A percentile compares a stretch with the other conserved stretches of the same genome.
Conservation (phyloP, 2,329 filamentous ascomycete genomes). For the Chaetomium olivaceum region DNA sequence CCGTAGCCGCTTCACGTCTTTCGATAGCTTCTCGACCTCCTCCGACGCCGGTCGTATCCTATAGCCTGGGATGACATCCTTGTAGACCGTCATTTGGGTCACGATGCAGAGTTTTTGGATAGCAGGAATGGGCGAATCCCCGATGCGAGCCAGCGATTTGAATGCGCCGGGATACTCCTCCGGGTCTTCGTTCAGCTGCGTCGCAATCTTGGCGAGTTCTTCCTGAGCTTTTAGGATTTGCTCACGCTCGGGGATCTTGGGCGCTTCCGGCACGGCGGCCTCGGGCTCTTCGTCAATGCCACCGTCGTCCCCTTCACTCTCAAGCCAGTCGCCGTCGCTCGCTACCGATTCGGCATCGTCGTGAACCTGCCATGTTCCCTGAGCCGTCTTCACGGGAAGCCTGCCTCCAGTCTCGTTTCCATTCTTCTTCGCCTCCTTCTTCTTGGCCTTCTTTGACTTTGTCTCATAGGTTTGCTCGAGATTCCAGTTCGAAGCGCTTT, state of each 20-base stretch:
- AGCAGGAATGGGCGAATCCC: constrained; percentile 66
- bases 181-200: constrained; percentile 82
- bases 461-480: constrained; percentile 90
- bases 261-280: constrained; percentile 50
- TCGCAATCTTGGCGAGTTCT: constrained; percentile 81
- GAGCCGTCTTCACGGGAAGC: constrained; percentile 82
- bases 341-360: constrained; percentile 61
- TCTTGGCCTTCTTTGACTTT: constrained; percentile 71
- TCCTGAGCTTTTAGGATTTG: constrained; percentile 88
- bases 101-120: constrained; percentile 85
- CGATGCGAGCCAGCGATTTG: constrained; percentile 74
- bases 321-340: constrained; percentile 65
- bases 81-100: constrained; percentile 87
- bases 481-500: constrained; percentile 79
- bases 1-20: constrained; percentile 81
- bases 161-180: constrained; percentile 84
- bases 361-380: constrained; percentile 63
- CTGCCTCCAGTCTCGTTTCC: constrained; percentile 40
- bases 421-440: constrained; percentile 61
- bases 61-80: constrained; percentile 95
- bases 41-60: constrained; percentile 82
- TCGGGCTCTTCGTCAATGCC: constrained; percentile 51
- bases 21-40: constrained; percentile 80
- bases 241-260: constrained; percentile 70
- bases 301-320: constrained; percentile 57